Conservation (phyloP, 2,329 filamentous ascomycete genomes). For the Hyphodiscus sp. region DNA sequence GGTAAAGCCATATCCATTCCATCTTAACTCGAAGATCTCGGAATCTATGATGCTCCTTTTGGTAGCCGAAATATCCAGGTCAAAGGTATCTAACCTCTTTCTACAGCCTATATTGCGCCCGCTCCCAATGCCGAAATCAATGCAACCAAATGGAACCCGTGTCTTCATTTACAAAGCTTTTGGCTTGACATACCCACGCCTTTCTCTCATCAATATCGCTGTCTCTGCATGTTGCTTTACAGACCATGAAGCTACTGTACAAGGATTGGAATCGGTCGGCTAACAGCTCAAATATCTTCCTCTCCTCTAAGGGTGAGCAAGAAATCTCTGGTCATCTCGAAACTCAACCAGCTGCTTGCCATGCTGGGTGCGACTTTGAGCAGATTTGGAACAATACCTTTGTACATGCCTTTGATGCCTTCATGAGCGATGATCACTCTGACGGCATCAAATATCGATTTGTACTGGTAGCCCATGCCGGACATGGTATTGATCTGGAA, state of each 20-base stretch:
- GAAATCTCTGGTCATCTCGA: conserved; percentile 87
- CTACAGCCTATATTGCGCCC: conserved; percentile 23
- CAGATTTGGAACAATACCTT: conserved; percentile 90
- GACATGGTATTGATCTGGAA: conserved; percentile 99
- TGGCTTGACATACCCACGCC: conserved; percentile 10
- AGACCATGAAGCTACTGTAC: not conserved
- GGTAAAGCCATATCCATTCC: not conserved
- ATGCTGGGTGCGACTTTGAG: conserved; percentile 97
- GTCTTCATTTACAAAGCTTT: conserved; percentile 26
- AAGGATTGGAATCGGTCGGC: not conserved
- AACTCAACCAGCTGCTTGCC: conserved; percentile 97
- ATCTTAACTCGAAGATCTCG: not conserved
- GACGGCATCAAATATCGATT: conserved; percentile 76
- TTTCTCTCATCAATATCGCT: not conserved
- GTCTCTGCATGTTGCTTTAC: not conserved
- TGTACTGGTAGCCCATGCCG: conserved; percentile 95
- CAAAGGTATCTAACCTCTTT: conserved; percentile 23
- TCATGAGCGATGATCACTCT: conserved; percentile 76
- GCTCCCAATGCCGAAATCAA: conserved; percentile 26
- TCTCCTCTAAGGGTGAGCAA: conserved; percentile 55
- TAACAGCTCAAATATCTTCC: conserved; percentile 14
- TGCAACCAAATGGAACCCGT: conserved; percentile 15
- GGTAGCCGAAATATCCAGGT: conserved; percentile 10
- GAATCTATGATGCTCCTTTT: conserved; percentile 16
- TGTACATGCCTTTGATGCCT: conserved; percentile 81